Evolutionary conservation across 176 grass and related monocot species (phyloP).

Genomic region (Eragrostis nindensis): DNA sequence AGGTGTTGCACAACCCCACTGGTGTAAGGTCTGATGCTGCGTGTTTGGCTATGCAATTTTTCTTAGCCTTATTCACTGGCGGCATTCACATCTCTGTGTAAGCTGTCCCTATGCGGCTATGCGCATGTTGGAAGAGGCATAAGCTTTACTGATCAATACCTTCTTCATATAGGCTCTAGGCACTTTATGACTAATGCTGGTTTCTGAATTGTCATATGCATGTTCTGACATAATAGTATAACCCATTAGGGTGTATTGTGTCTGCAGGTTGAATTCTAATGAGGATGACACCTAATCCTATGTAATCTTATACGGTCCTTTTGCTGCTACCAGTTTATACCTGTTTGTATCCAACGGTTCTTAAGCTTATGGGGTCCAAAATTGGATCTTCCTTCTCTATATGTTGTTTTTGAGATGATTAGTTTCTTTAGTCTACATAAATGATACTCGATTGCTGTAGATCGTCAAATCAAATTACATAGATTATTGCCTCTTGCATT

Average conservation of each 20-base stretch:
- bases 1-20: background rate
- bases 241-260: background rate
- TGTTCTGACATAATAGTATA: background rate
- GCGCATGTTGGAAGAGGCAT: slow-evolving; percentile 16
- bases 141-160: background rate
- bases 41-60: background rate
- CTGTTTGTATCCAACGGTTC: background rate
- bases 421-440: slow-evolving; percentile 15
- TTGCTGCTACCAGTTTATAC: background rate
- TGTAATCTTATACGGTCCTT: background rate
- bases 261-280: background rate
- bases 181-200: background rate
- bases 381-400: background rate
- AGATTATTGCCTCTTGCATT: background rate
- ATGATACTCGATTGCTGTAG: background rate
- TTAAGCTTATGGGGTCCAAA: background rate
- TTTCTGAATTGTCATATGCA: background rate
- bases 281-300: background rate
- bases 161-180: background rate
- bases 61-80: background rate
- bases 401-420: background rate
- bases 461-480: slow-evolving; percentile 10
- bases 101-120: slow-evolving; percentile 8
- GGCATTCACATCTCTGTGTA: background rate
- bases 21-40: background rate